phyloP scores from a whole-genome alignment of 2,329 filamentous ascomycete genomes.

The Colletotrichum nymphaeae region DNA sequence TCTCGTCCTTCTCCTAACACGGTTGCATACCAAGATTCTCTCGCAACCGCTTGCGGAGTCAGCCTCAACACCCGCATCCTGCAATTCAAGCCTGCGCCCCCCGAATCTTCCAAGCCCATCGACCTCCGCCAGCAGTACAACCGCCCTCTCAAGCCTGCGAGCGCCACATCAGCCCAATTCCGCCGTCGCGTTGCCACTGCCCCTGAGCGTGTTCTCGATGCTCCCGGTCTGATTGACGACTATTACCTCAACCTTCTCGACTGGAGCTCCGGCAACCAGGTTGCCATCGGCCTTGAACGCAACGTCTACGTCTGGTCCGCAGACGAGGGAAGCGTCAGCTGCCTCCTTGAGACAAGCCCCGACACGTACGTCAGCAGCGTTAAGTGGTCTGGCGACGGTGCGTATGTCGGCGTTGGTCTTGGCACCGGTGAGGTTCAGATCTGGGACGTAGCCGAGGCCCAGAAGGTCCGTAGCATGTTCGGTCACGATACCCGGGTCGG shows the following conservation, averaged over 20 bases:
- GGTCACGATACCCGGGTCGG: constrained; percentile 96
- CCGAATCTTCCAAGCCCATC: constrained; percentile 97
- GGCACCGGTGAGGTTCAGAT: constrained; percentile 98
- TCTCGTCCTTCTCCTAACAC: constrained; percentile 87
- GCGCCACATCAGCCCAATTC: constrained; percentile 82
- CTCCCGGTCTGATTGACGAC: constrained; percentile 94
- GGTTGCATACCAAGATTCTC: constrained; percentile 89
- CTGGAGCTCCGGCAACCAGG: constrained; percentile 98
- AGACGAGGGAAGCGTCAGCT: constrained; percentile 89
- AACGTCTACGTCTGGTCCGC: constrained; percentile 99
- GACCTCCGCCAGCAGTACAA: constrained; percentile 98
- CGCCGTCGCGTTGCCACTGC: constrained; percentile 93
- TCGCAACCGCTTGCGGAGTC: constrained; percentile 92
- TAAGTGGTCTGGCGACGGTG: constrained; percentile 98
- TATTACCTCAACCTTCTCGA: constrained; percentile 99
- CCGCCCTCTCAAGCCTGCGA: constrained; percentile 86
- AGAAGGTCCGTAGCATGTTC: constrained; percentile 98
- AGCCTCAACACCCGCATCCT: constrained; percentile 95
- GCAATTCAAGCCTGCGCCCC: constrained; percentile 97
- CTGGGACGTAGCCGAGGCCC: constrained; percentile 96
- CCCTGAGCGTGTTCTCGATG: constrained; percentile 95
- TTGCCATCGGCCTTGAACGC: constrained; percentile 96
- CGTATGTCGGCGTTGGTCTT: constrained; percentile 94
- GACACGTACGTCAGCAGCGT: constrained; percentile 98
- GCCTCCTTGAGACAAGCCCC: constrained; percentile 84